Evolutionary conservation across 371 early-diverging fungal species (phyloP), one percentile per base, ranked within the genome.

Genomic region (Apophysomyces sp.): DNA sequence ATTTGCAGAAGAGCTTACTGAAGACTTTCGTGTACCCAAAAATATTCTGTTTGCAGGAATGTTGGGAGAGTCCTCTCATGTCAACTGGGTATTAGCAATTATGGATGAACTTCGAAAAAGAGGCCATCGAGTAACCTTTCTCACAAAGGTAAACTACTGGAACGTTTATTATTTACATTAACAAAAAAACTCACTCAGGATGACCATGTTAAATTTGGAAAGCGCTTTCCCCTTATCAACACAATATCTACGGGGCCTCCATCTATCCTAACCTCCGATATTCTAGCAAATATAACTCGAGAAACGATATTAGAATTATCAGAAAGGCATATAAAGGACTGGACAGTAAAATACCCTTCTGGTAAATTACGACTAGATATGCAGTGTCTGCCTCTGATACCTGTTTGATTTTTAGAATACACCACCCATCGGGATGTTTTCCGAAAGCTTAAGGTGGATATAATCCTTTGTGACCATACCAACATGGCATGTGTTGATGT

Each of bases 31-130:
- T 5, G 5, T 2, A 11, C 44, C 58, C 7, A 58, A 67, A 15
- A 54, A 59, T n/a, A 57, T 67, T 30, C 26, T 54, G 12, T 67
- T 67, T 52, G 12, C 31, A 8, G 44, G 57, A 9, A 34, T 56
- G n/a, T 28, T 37, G 39, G 67, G 67, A 8, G 66, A 61, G 4
- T 57, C 66, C n/a, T 66, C 66, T 7, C 66, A 66, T 36, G 39
- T 53, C 15, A 44, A 44, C 28, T 66, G 66, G 66, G 66, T 66
- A n/a, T 37, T 66, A 15, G 21, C 34, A 5, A 53, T 66, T 4
- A 29, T 66, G 31, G 44, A 66, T 18, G 57, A 66, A 53, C 32
- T 66, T 2, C 29, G 31, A 8, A 40, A 51, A 1, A 39, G 61
- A 53, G 66, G 66, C 11, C 66, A 66, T 27, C 34, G 28, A 2